phyloP scores from a whole-genome alignment of 176 grass and related monocot genomes.

The Zea mays region Zm-B73-REFERENCE-NAM-5.0 NC_050102.1:183229501-183230000 shows the following conservation, averaged over 20 bases:
- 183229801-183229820: too few relatives aligned
- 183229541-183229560: background rate
- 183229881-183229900: background rate
- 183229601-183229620: background rate
- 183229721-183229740: background rate
- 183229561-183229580: constrained; percentile 43
- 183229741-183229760: background rate
- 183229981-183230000: background rate
- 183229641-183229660: background rate
- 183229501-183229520: background rate
- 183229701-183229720: background rate
- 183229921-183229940: background rate
- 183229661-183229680: constrained; percentile 10
- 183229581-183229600: background rate
- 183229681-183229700: constrained; percentile 41
- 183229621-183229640: background rate
- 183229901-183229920: background rate
- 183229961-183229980: background rate
- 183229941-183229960: background rate
- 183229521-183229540: constrained; percentile 23
- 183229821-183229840: background rate
- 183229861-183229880: background rate
- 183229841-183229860: background rate
- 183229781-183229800: too few relatives aligned
- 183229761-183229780: background rate